These are phyloP conservation scores for Microthyrium microscopicum DNA, from an alignment of 2,329 filamentous ascomycete species.

Conservation along the genomic window DNA sequence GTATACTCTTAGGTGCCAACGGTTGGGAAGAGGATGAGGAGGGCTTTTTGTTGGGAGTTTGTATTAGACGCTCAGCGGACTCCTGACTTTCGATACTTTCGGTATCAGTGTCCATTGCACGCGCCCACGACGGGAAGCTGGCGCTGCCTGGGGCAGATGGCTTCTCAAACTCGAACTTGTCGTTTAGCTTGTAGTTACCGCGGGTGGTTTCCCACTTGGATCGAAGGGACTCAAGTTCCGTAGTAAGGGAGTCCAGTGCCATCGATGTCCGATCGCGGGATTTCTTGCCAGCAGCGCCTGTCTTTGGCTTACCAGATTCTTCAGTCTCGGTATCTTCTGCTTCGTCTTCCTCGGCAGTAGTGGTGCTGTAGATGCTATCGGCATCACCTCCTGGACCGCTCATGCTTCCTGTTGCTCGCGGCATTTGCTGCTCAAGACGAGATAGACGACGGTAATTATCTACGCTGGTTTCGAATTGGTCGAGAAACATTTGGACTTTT, in stretches of 20 bases:
- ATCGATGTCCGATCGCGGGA: constrained; percentile 15
- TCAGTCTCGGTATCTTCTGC: constrained; percentile 4
- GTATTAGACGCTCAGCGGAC: too few relatives aligned
- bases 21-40: too few relatives aligned
- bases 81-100: too few relatives aligned
- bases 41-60: too few relatives aligned
- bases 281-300: not conserved
- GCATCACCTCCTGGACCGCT: constrained; percentile 35
- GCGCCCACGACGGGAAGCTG: too few relatives aligned
- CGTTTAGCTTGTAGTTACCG: constrained; percentile 59
- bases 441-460: constrained; percentile 80
- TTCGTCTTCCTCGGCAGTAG: constrained; percentile 3
- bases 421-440: constrained; percentile 23
- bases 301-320: constrained; percentile 29
- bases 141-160: too few relatives aligned
- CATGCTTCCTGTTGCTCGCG: constrained; percentile 16
- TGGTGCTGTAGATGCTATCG: constrained; percentile 30
- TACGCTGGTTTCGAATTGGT: constrained; percentile 86
- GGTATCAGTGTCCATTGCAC: too few relatives aligned
- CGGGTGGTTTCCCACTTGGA: constrained; percentile 91
- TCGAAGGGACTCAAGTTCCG: constrained; percentile 77
- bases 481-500: constrained; percentile 80
- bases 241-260: constrained; percentile 79
- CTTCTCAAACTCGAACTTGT: constrained; percentile 71
- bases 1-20: too few relatives aligned